These are phyloP conservation scores for Candida mattraensis DNA, from an alignment of 805 yeast species.

Conservation along the genomic window DNA sequence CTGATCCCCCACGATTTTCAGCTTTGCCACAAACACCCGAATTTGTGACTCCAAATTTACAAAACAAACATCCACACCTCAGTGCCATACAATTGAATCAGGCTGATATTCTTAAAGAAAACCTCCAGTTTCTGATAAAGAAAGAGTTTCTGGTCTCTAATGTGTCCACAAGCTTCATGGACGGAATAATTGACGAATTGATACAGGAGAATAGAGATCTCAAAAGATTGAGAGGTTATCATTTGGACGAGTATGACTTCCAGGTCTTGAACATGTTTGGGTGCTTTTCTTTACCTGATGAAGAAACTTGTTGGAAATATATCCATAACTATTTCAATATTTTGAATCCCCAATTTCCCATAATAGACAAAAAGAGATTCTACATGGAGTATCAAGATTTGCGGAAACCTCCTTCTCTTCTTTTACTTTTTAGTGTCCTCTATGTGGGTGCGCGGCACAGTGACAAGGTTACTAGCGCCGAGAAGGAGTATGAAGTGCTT, in stretches of 20 bases:
- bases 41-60: constrained; percentile 12
- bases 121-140: constrained; percentile 13
- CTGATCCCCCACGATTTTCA: constrained; percentile 1
- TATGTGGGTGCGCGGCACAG: constrained; percentile 67
- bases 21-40: constrained; percentile 6
- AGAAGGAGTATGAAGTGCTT: constrained; percentile 46
- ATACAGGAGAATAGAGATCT: constrained; percentile 17
- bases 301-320: constrained; percentile 58
- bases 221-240: constrained; percentile 22
- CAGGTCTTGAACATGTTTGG: constrained; percentile 65
- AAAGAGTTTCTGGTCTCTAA: constrained; percentile 15
- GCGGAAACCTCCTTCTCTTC: constrained; percentile 58
- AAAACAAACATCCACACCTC: constrained; percentile 8
- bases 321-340: constrained; percentile 61
- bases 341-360: constrained; percentile 67
- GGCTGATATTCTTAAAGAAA: constrained; percentile 9
- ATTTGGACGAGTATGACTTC: constrained; percentile 45
- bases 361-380: constrained; percentile 62
- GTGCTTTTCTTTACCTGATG: constrained; percentile 69
- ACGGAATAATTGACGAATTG: constrained; percentile 20
- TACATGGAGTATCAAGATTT: constrained; percentile 57
- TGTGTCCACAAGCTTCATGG: constrained; percentile 28
- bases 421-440: constrained; percentile 62
- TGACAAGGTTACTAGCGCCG: constrained; percentile 50
- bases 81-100: constrained; percentile 15